Evolutionary conservation across 257 asterid species (phyloP).

Genomic region (Ehretia macrophylla): DNA sequence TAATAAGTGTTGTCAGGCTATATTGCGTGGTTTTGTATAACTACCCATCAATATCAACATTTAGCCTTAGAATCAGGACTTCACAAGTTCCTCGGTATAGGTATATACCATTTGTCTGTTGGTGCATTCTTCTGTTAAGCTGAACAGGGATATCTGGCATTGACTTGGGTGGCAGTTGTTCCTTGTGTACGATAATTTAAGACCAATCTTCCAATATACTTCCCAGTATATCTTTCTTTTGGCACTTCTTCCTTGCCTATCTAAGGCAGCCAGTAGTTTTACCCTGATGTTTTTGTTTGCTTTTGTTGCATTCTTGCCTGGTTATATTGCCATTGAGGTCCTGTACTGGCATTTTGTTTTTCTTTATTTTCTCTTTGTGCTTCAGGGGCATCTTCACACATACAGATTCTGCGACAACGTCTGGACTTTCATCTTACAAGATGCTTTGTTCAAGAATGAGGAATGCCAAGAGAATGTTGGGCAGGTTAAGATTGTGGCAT

Average conservation of each 20-base stretch:
- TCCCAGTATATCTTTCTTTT: slow-evolving; percentile 6
- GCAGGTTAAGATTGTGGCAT: slow-evolving; percentile 79
- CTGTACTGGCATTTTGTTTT: not conserved
- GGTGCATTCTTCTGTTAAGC: too few relatives aligned
- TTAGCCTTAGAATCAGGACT: too few relatives aligned
- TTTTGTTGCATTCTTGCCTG: not conserved
- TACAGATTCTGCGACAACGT: slow-evolving; percentile 92
- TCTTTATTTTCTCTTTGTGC: not conserved
- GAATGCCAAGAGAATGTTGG: slow-evolving; percentile 69
- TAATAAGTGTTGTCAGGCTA: too few relatives aligned
- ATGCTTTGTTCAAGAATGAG: slow-evolving; percentile 72
- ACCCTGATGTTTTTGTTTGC: not conserved
- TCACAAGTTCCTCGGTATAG: too few relatives aligned
- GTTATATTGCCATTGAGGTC: not conserved
- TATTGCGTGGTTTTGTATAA: too few relatives aligned
- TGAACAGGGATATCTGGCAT: too few relatives aligned
- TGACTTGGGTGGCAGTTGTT: not conserved
- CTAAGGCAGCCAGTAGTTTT: not conserved
- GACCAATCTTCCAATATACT: not conserved
- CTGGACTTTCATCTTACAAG: slow-evolving; percentile 92
- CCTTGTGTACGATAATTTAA: not conserved
- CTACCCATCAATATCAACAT: too few relatives aligned
- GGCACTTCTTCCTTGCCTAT: not conserved
- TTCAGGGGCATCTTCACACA: slow-evolving; percentile 95
- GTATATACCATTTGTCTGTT: too few relatives aligned